Evolutionary conservation across 2,329 filamentous ascomycete species (phyloP), one percentile per base, ranked within the genome.

Genomic region (Aspergillus flavus): DNA sequence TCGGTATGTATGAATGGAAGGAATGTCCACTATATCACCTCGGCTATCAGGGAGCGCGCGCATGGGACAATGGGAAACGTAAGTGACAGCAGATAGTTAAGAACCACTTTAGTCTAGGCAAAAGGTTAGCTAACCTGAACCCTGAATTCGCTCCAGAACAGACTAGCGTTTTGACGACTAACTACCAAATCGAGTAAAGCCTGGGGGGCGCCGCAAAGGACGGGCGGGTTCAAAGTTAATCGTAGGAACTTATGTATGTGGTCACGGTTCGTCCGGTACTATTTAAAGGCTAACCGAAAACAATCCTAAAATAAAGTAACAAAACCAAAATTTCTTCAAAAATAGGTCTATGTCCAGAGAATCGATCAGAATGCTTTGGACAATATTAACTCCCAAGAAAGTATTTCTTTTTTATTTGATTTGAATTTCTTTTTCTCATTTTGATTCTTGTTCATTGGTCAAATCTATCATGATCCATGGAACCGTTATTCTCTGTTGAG

Each of bases 41-140:
- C 59, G 59, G 59, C 52, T 61, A 61, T 61, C 59, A 41, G 39
- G 39, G 19, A 56, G 52, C 26, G 36, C 21, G 43, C 19, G 59
- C 50, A 61, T 55, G 52, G 52, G 52, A 55, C 52, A 39, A 55
- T 41, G 52, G 30, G 12, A 55, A 55, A 55, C 34, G 52, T 55
- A 55, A 55, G 36, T 55, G 52, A 55, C 32, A 39, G 52, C 32
- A 39, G 52, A 55, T 39, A 39, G 32, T 55, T 32, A 39, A 55
- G 50, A 54, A 36, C 28, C 19, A 54, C 50, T 45, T 7, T 48
- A 19, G 45, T 48, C 45, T 55, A 39, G 21, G 32, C n/a, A 32
- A 39, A 39, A 55, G 52, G 52, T 55, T 55, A 55, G 34, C 32
- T 55, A 55, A 55, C 7, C n/a, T 55, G 52, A 55, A 55, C 52